Conservation (phyloP, 352 stramenopile genomes). For the Phytophthora tubulina region DNA sequence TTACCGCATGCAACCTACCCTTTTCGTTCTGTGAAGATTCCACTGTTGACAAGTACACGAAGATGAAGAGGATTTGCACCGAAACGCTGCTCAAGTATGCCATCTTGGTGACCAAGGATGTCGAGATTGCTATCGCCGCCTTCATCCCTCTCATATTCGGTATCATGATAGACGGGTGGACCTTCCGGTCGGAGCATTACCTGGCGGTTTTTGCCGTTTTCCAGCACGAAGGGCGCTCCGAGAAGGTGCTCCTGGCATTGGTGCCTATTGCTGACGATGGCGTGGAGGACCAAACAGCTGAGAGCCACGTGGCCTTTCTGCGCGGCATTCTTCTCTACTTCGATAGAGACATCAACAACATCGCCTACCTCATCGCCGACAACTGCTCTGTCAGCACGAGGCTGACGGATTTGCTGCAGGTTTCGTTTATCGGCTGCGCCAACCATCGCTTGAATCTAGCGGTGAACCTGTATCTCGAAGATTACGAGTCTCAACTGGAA, state of each 20-base stretch:
- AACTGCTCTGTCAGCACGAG: constrained; percentile 10
- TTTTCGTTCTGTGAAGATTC: constrained; percentile 17
- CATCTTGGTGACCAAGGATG: background rate
- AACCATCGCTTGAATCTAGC: constrained; percentile 10
- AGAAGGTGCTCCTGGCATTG: constrained; percentile 2
- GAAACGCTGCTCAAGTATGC: constrained; percentile 13
- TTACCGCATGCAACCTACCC: constrained; percentile 1
- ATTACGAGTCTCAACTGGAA: background rate
- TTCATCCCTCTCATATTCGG: background rate
- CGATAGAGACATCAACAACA: background rate
- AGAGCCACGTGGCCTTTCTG: constrained; percentile 1
- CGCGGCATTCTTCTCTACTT: background rate
- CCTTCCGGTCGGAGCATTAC: constrained; percentile 1
- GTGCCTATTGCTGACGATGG: constrained; percentile 2
- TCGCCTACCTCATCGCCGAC: background rate
- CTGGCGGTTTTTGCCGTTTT: constrained; percentile 10
- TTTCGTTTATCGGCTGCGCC: constrained; percentile 5
- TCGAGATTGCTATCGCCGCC: background rate
- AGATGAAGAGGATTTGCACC: constrained; percentile 1
- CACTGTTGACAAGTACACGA: constrained; percentile 16
- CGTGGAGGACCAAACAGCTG: background rate
- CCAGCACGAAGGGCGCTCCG: background rate
- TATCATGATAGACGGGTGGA: constrained; percentile 10
- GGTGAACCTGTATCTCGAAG: background rate
- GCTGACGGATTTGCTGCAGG: background rate